phyloP scores from a whole-genome alignment of 1,284 basidiomycete genomes.

The Meripilus lineatus region DNA sequence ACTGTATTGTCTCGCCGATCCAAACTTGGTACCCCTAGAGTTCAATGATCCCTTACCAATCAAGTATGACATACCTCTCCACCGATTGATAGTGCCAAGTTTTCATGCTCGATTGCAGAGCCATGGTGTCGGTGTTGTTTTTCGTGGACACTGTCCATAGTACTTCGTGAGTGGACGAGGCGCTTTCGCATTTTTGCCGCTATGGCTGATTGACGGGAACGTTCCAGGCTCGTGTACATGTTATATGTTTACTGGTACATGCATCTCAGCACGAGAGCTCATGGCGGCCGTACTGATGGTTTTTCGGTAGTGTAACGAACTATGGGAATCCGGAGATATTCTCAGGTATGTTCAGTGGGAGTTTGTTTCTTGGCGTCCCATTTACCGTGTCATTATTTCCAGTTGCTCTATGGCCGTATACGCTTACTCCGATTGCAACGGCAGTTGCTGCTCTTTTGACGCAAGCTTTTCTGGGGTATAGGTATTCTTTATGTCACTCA shows the following conservation, averaged over 20 bases:
- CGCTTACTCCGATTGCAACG: constrained; percentile 39
- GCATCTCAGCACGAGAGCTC: too few relatives aligned
- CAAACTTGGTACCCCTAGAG: constrained; percentile 25
- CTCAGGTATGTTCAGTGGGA: constrained; percentile 22
- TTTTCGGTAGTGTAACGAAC: constrained; percentile 33
- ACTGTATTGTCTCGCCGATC: not conserved
- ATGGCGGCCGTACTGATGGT: not conserved
- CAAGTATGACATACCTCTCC: constrained; percentile 23
- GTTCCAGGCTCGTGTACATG: constrained; percentile 32
- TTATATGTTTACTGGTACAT: constrained; percentile 39
- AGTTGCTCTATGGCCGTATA: constrained; percentile 41
- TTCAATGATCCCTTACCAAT: constrained; percentile 41
- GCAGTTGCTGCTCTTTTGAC: constrained; percentile 38
- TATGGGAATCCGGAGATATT: constrained; percentile 34
- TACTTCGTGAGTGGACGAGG: constrained; percentile 24
- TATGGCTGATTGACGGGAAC: too few relatives aligned
- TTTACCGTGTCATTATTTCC: not conserved
- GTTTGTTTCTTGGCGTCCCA: too few relatives aligned
- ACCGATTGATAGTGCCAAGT: not conserved
- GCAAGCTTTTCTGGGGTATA: constrained; percentile 39
- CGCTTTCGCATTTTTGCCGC: too few relatives aligned
- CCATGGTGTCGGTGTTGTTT: constrained; percentile 37
- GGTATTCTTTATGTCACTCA: constrained; percentile 22
- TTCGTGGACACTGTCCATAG: constrained; percentile 42
- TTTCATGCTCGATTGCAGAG: constrained; percentile 18